Evolutionary conservation across 202 grass and related monocot genomes (phyloP).

Genomic region (Bolboschoenoplectus hybrid): DNA sequence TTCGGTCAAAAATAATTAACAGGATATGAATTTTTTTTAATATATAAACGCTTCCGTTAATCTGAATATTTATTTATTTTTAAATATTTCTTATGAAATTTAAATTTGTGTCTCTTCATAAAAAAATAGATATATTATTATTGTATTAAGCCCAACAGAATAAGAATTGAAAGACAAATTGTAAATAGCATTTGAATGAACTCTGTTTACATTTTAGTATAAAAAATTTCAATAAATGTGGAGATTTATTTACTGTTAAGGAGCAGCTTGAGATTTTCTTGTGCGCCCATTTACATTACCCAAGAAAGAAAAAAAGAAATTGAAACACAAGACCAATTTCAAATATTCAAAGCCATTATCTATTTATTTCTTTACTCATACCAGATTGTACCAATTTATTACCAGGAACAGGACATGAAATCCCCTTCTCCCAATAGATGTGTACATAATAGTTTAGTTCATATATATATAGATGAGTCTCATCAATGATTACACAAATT

Average conservation of each 20-base stretch:
- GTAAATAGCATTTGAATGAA: too few species aligned
- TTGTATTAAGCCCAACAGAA: too few species aligned
- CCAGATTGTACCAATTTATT: slow-evolving; percentile 30
- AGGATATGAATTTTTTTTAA: too few species aligned
- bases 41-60: too few species aligned
- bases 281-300: background rate
- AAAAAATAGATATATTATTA: too few species aligned
- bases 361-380: background rate
- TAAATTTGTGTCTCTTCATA: too few species aligned
- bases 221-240: too few species aligned
- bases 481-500: slow-evolving; percentile 14
- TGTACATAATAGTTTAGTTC: slow-evolving; percentile 26
- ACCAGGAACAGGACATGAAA: background rate
- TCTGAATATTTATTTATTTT: too few species aligned
- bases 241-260: background rate
- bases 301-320: background rate
- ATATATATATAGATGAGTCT: background rate
- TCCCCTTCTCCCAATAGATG: slow-evolving; percentile 8
- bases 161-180: too few species aligned
- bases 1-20: too few species aligned
- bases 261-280: background rate
- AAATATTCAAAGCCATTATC: background rate
- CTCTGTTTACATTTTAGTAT: too few species aligned
- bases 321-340: background rate
- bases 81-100: too few species aligned